Percentiles rank a stretch among this genome's conserved stretches.
Conservation (phyloP, 2,329 filamentous ascomycete genomes). For the Ceratocystis cacaofunesta region DNA sequence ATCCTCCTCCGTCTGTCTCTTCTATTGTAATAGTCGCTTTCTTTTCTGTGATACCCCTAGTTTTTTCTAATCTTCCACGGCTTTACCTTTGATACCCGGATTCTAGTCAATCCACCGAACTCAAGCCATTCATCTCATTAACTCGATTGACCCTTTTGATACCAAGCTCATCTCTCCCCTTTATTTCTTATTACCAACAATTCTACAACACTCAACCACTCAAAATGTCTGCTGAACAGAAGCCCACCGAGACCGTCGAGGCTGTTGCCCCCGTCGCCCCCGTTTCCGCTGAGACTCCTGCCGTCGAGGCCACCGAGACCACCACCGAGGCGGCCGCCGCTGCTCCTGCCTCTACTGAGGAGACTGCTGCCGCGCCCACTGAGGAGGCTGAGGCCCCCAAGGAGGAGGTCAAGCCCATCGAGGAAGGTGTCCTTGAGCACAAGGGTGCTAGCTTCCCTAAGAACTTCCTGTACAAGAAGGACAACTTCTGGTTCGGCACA, state of each 20-base stretch:
- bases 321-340: slow-evolving; percentile 31
- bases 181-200: neutral
- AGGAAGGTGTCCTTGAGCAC: slow-evolving; percentile 76
- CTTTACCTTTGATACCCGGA: slow-evolving; percentile 17
- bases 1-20: slow-evolving; percentile 19
- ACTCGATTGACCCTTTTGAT: no score
- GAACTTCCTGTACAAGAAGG: slow-evolving; percentile 82
- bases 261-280: slow-evolving; percentile 32
- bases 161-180: slow-evolving; percentile 19
- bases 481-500: slow-evolving; percentile 75
- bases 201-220: slow-evolving; percentile 19
- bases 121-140: slow-evolving; percentile 15
- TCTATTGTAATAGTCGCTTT: slow-evolving; percentile 28
- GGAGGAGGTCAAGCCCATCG: slow-evolving; percentile 40
- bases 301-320: slow-evolving; percentile 23
- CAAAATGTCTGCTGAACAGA: slow-evolving; percentile 61
- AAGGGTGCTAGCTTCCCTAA: slow-evolving; percentile 78
- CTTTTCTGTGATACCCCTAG: slow-evolving; percentile 25
- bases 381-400: slow-evolving; percentile 28
- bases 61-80: slow-evolving; percentile 17
- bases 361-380: slow-evolving; percentile 27
- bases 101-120: slow-evolving; percentile 15
- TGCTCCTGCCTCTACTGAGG: slow-evolving; percentile 29
- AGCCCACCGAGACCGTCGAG: slow-evolving; percentile 41
- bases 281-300: slow-evolving; percentile 25